phyloP scores from a whole-genome alignment of 495 filamentous ascomycete genomes.

The Hamigera avellanea region DNA sequence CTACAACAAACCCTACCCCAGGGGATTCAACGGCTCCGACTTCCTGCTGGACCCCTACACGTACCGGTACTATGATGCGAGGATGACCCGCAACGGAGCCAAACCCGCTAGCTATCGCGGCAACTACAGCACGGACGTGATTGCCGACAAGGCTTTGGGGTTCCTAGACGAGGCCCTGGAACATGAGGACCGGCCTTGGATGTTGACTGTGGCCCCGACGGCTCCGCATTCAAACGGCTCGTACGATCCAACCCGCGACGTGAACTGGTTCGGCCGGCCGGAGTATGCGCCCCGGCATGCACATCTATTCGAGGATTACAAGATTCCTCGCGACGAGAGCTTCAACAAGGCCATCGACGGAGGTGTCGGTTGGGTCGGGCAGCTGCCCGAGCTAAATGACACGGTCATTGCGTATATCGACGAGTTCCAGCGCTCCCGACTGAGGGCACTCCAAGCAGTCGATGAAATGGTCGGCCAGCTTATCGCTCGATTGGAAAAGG shows the following conservation, averaged over 20 bases:
- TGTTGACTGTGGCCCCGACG: conserved; percentile 51
- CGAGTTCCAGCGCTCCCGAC: conserved; percentile 47
- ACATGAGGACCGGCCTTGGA: conserved; percentile 42
- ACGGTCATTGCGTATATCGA: conserved; percentile 51
- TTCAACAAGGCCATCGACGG: conserved; percentile 29
- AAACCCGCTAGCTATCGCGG: conserved; percentile 37
- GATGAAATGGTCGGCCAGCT: conserved; percentile 55
- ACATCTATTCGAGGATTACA: conserved; percentile 15
- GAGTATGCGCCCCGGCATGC: conserved; percentile 20
- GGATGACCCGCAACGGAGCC: conserved; percentile 45
- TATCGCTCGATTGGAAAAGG: conserved; percentile 33
- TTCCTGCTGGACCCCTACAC: conserved; percentile 60
- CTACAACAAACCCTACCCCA: conserved; percentile 43
- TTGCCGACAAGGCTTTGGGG: conserved; percentile 43
- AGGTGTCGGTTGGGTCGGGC: conserved; percentile 46
- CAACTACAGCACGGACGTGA: conserved; percentile 47
- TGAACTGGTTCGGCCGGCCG: conserved; percentile 17
- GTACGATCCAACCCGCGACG: conserved; percentile 2
- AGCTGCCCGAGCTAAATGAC: conserved; percentile 32
- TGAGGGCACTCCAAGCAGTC: conserved; percentile 50
- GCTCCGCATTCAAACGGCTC: conserved; percentile 43
- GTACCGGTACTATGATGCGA: conserved; percentile 52
- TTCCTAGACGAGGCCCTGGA: conserved; percentile 48
- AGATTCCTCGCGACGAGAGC: conserved; percentile 18
- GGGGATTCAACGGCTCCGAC: conserved; percentile 42